Conservation (phyloP, 106 monocot species). For the Iris macrosiphon region DNA sequence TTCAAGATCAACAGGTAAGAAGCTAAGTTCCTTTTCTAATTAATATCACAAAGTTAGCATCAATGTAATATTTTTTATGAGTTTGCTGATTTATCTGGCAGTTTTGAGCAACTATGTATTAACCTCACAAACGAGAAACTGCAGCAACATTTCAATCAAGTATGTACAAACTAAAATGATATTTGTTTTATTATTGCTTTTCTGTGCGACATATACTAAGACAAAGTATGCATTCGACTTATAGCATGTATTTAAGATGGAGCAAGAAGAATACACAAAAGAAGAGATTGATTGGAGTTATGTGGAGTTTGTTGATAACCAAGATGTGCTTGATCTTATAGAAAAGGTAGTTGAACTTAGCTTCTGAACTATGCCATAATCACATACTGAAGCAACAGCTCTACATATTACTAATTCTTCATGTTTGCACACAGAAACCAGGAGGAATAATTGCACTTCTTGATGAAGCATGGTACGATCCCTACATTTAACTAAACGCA, state of each 20-base stretch:
- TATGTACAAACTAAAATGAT: conserved; percentile 20
- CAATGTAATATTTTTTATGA: neutral
- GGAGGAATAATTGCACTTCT: conserved; percentile 98
- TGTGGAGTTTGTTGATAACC: conserved; percentile 95
- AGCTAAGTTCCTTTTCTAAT: neutral
- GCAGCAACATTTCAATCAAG: conserved; percentile 98
- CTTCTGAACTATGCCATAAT: neutral
- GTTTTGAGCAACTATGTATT: conserved; percentile 93
- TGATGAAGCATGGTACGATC: conserved; percentile 89
- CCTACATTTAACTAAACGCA: neutral
- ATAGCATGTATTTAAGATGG: conserved; percentile 98
- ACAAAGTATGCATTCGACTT: conserved; percentile 2
- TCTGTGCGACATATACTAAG: no score
- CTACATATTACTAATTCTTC: conserved; percentile 10
- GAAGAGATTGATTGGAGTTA: conserved; percentile 98
- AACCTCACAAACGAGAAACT: conserved; percentile 93
- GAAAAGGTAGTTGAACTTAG: conserved; percentile 59
- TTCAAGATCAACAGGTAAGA: conserved; percentile 91
- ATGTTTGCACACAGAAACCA: conserved; percentile 59
- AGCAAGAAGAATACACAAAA: conserved; percentile 95
- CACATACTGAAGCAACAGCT: neutral
- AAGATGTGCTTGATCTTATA: conserved; percentile 96
- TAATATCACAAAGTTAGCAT: no score
- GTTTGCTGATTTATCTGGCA: conserved; percentile 22
- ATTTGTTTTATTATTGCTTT: no score